Percentiles rank a stretch among this genome's conserved stretches.
Conservation (phyloP, 2,329 filamentous ascomycete genomes). For the Niveomyces coronatus region DNA sequence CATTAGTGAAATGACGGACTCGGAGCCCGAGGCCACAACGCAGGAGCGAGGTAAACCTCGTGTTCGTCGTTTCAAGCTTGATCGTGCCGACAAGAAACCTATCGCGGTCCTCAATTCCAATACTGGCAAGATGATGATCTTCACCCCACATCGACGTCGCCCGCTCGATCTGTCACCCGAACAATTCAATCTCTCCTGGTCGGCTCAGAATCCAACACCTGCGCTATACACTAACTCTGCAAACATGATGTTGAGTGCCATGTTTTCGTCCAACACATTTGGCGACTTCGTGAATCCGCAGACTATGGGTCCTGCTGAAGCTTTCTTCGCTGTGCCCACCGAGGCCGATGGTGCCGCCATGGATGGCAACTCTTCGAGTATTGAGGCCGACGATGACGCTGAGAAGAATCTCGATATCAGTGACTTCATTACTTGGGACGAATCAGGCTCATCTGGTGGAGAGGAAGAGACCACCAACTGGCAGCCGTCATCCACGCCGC, state of each 20-base stretch:
- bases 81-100: conserved; percentile 44
- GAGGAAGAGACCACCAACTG: conserved; percentile 41
- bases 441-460: conserved; percentile 49
- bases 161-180: conserved; percentile 44
- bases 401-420: conserved; percentile 56
- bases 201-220: conserved; percentile 31
- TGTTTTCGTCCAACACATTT: conserved; percentile 48
- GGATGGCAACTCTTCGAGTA: conserved; percentile 35
- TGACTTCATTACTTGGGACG: conserved; percentile 62
- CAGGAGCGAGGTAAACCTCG: conserved; percentile 42
- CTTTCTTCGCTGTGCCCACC: conserved; percentile 60
- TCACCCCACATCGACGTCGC: conserved; percentile 41
- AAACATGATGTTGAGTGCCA: conserved; percentile 70
- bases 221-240: conserved; percentile 58
- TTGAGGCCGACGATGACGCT: conserved; percentile 47
- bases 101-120: conserved; percentile 48
- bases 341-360: conserved; percentile 50
- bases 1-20: conserved; percentile 35
- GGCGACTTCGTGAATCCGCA: conserved; percentile 51
- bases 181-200: conserved; percentile 40
- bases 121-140: conserved; percentile 53
- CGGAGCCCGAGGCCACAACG: conserved; percentile 39
- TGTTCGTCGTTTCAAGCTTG: conserved; percentile 43
- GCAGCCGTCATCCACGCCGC: conserved; percentile 42
- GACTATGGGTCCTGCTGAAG: conserved; percentile 62